Evolutionary conservation across 768 basidiomycete species (phyloP).

Genomic region (Leccinum broughii): DNA sequence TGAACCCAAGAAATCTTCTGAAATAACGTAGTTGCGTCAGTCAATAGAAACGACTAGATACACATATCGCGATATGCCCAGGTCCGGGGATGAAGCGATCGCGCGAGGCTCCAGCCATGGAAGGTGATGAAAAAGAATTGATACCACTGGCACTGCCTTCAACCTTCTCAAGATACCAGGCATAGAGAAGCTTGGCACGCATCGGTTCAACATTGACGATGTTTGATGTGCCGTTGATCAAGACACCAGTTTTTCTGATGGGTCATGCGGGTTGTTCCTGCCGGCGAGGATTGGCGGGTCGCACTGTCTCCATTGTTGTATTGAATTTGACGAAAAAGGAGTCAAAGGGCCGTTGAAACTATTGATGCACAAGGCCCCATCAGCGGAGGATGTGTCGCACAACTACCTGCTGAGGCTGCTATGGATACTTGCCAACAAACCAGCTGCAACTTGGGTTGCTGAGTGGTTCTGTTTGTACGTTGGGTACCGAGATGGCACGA

Average conservation of each 20-base stretch:
- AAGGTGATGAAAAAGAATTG: too few relatives aligned
- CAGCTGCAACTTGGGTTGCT: neutral
- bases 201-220: too few relatives aligned
- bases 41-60: neutral
- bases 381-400: slow-evolving; percentile 33
- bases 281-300: slow-evolving; percentile 76
- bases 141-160: too few relatives aligned
- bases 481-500: slow-evolving; percentile 12
- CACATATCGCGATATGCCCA: neutral
- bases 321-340: slow-evolving; percentile 43
- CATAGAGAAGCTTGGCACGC: too few relatives aligned
- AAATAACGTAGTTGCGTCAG: neutral
- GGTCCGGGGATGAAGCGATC: neutral
- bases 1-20: neutral
- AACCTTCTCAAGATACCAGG: too few relatives aligned
- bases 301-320: slow-evolving; percentile 44
- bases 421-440: slow-evolving; percentile 61
- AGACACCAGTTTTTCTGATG: neutral
- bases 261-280: slow-evolving; percentile 56
- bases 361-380: slow-evolving; percentile 48
- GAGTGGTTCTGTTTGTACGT: too few relatives aligned
- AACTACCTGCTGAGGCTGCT: slow-evolving; percentile 66
- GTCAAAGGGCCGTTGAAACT: slow-evolving; percentile 15
- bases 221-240: neutral
- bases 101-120: too few relatives aligned